phyloP scores from a whole-genome alignment of 2,329 filamentous ascomycete species.

The Huntiella bhutanensis region DNA sequence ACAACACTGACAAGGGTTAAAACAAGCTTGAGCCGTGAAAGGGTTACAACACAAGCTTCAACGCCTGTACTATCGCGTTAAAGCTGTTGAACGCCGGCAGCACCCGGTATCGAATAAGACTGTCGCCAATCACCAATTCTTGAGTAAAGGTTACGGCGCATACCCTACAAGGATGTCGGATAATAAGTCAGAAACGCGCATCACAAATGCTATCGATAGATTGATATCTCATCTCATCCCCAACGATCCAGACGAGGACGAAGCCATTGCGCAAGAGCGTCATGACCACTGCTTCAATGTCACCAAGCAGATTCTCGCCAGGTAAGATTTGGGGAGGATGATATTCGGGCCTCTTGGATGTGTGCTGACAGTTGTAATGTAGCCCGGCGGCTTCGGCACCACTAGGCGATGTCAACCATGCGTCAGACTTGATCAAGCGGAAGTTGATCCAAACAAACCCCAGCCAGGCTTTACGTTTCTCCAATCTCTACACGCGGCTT shows the following conservation, averaged over 20 bases:
- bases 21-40: no score
- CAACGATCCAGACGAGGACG: constrained; percentile 42
- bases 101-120: neutral
- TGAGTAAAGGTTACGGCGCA: no score
- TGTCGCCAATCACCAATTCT: no score
- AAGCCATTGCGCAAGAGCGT: constrained; percentile 47
- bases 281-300: constrained; percentile 42
- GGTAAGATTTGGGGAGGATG: constrained; percentile 19
- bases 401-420: constrained; percentile 62
- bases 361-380: neutral
- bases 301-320: constrained; percentile 31
- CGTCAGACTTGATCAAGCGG: constrained; percentile 78
- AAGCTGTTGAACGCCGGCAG: neutral
- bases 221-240: constrained; percentile 60
- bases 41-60: no score
- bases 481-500: constrained; percentile 76
- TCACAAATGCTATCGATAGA: constrained; percentile 61
- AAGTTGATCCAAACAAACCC: constrained; percentile 63
- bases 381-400: constrained; percentile 20
- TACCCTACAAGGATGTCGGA: constrained; percentile 26
- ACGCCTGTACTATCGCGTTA: neutral
- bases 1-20: neutral
- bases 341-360: no score
- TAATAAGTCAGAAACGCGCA: constrained; percentile 33
- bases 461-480: constrained; percentile 65